These are phyloP conservation scores for Sphagnum magellanicum DNA, from an alignment of 228 moss, liverwort and hornwort species.

Conservation along the genomic window DNA sequence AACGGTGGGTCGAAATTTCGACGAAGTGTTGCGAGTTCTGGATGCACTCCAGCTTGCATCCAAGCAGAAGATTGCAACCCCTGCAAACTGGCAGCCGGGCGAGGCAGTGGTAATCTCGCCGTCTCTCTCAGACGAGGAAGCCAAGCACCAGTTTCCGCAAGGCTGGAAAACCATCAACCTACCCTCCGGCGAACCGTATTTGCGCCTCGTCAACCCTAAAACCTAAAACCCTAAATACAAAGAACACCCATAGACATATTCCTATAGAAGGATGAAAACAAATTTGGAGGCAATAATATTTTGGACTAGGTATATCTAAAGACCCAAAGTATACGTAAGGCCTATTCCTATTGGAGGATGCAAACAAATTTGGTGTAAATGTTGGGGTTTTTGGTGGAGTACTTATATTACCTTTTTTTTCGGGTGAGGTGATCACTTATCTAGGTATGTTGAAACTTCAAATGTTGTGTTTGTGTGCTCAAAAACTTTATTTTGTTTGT, in stretches of 20 bases:
- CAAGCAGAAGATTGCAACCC: conserved; percentile 45
- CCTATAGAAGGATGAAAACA: background rate
- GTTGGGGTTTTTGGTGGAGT: no score
- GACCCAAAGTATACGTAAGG: no score
- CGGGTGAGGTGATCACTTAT: no score
- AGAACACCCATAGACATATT: background rate
- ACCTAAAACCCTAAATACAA: no score
- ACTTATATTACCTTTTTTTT: no score
- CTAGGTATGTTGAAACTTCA: no score
- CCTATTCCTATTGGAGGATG: no score
- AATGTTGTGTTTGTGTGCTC: no score
- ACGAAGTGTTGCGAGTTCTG: conserved; percentile 65
- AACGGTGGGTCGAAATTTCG: conserved; percentile 57
- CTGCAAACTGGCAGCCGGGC: conserved; percentile 58
- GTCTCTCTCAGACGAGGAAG: conserved; percentile 36
- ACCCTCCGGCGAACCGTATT: conserved; percentile 54
- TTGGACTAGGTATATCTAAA: no score
- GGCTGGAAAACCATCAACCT: conserved; percentile 48
- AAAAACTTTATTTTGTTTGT: no score
- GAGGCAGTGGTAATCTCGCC: conserved; percentile 58
- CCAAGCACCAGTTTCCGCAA: conserved; percentile 53
- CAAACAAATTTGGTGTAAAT: no score
- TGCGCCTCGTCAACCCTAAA: conserved; percentile 29
- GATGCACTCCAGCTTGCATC: conserved; percentile 60
- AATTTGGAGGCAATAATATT: background rate